These are phyloP conservation scores for Apiospora kogelbergensis DNA, from an alignment of 2,329 filamentous ascomycete species.

Conservation along the genomic window DNA sequence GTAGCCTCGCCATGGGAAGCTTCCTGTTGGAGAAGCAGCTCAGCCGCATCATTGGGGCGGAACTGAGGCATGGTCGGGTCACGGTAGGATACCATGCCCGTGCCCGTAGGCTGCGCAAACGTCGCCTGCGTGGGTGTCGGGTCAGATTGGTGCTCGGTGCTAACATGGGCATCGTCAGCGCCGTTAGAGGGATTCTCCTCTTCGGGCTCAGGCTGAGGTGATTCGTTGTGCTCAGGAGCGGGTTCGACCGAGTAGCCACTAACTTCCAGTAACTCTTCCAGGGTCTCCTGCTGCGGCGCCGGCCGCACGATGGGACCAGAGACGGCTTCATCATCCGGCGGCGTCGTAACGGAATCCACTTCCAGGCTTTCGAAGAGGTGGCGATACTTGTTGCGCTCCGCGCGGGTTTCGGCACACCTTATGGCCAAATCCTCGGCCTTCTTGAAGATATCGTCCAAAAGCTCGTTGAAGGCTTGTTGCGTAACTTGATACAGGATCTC, in stretches of 20 bases:
- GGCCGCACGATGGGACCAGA: slow-evolving; percentile 13
- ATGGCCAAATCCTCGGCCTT: slow-evolving; percentile 75
- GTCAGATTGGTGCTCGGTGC: slow-evolving; percentile 18
- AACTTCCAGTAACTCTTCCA: slow-evolving; percentile 41
- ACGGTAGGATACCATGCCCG: slow-evolving; percentile 24
- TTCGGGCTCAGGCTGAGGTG: neutral
- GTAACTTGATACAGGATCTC: slow-evolving; percentile 90
- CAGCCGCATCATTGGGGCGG: slow-evolving; percentile 51
- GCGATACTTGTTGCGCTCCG: slow-evolving; percentile 58
- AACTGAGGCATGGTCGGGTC: slow-evolving; percentile 72
- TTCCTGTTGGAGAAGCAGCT: slow-evolving; percentile 8
- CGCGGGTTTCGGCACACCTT: slow-evolving; percentile 62
- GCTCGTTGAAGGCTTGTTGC: slow-evolving; percentile 89
- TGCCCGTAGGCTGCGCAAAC: slow-evolving; percentile 8
- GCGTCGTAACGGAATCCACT: slow-evolving; percentile 23
- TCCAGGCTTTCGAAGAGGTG: slow-evolving; percentile 46
- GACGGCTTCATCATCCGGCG: slow-evolving; percentile 14
- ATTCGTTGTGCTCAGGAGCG: slow-evolving; percentile 19
- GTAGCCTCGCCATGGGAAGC: neutral
- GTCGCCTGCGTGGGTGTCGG: neutral
- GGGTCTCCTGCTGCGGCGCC: slow-evolving; percentile 28
- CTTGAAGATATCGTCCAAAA: slow-evolving; percentile 85
- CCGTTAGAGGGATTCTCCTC: slow-evolving; percentile 15
- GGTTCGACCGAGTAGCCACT: slow-evolving; percentile 45
- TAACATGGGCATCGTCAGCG: slow-evolving; percentile 14